phyloP scores from a whole-genome alignment of 305 asterid species.

The Fraxinus angustifolia region DNA sequence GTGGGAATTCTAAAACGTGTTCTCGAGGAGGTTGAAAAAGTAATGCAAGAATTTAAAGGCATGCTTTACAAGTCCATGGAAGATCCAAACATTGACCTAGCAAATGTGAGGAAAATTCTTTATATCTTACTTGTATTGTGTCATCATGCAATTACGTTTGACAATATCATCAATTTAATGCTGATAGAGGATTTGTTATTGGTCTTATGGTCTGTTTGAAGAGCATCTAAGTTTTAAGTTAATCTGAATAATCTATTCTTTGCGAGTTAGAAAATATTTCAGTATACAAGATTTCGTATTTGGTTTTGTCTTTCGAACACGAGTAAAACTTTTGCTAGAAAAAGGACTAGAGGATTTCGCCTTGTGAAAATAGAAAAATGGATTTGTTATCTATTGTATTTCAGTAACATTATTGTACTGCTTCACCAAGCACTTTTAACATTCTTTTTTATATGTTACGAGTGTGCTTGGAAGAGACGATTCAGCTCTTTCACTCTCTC shows the following conservation, averaged over 20 bases:
- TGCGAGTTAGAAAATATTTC: neutral
- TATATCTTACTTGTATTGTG: conserved; percentile 5
- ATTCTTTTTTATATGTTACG: neutral
- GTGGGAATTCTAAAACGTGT: conserved; percentile 98
- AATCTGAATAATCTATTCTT: neutral
- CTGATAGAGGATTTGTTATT: conserved; percentile 18
- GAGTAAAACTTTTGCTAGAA: conserved; percentile 1
- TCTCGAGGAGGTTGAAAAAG: conserved; percentile 98
- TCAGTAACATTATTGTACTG: neutral
- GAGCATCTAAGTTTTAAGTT: neutral
- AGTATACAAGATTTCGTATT: neutral
- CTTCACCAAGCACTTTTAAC: conserved; percentile 9
- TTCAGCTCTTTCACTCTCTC: neutral
- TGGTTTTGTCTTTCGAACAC: neutral
- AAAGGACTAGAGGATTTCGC: neutral
- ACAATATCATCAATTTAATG: conserved; percentile 8
- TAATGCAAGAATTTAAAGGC: conserved; percentile 91
- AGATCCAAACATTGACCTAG: conserved; percentile 87
- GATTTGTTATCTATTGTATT: neutral
- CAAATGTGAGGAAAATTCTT: conserved; percentile 56
- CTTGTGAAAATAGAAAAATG: neutral
- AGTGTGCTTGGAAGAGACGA: neutral
- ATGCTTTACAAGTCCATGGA: conserved; percentile 95
- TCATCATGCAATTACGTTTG: conserved; percentile 1
- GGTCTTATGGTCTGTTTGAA: conserved; percentile 3